Evolutionary conservation across 768 basidiomycete species (phyloP), one percentile per base, ranked within the genome.

Genomic region (Asterophora parasitica): DNA sequence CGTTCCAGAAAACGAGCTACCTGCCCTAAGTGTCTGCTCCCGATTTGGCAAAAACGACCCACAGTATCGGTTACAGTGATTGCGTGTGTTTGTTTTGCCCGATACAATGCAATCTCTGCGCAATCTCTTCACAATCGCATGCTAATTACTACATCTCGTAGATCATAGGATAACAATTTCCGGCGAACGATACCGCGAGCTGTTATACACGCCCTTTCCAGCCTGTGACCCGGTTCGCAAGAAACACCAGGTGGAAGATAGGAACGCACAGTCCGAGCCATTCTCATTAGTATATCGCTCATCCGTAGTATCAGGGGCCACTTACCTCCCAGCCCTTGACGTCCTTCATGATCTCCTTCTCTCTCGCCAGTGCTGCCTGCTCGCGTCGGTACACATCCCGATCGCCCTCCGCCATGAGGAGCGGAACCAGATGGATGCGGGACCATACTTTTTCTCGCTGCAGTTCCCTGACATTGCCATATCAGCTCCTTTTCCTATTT

Each of bases 401-500:
- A 71, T 99, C 95, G 4, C 84, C 84, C 65, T 99, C 95, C 32
- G 95, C 95, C 57, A 94, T 75, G 38, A 99, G 76, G 48, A 97
- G 65, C 8, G 95, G 96, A 27, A 93, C 85, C 28, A 96, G 79
- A 72, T 98, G 84, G 62, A 99, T 92, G 54, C 95, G 82, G 49
- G 93, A 89, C 95, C 95, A 97, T 30, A 83, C 82, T 69, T 88
- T 86, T 73, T 99, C 95, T 54, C 95, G 79, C 64, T 87, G 75
- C 34, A 98, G 76, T 72, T 99, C 95, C 68, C 95, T 98, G 74
- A 59, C 62, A 63, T 62, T 64, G 61, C 71, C 69, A 67, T 66
- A 67, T 74, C 72, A 68, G 72, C 61, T 65, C 63, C 61, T 52
- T 55, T 61, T 66, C 66, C 60, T 64, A 58, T 70, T 63, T 67